Evolutionary conservation across 2,329 filamentous ascomycete genomes (phyloP), one percentile per base, ranked within the genome.

Genomic region (Claviceps lovelessii): DNA sequence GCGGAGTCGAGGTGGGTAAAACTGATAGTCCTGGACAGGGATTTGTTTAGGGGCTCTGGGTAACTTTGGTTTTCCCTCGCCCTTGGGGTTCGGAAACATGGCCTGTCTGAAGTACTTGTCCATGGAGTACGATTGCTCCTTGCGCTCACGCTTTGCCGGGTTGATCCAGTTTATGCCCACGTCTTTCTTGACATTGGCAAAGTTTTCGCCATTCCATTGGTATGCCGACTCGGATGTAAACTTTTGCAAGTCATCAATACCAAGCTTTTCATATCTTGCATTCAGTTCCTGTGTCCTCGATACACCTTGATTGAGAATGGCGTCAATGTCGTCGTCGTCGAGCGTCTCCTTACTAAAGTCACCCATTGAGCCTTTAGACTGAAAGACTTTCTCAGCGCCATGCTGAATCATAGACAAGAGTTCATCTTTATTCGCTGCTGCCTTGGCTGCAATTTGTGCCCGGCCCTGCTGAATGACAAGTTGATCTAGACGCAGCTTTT

Each of bases 361-460:
- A 29, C 82, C 85, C 13, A 79, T 79, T 3, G 79, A 76, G 29
- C 83, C 84, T 65, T 88, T 86, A 48, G 76, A 80, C 61, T 86
- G 79, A 72, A 98, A 97, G 0, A 98, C 86, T 61, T 88, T 89
- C 67, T 94, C 89, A n/a, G 94, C 93, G 58, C 93, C 93, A 64
- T 98, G 93, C 68, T 98, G 93, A 64, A 98, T 98, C 93, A 98
- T 98, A 59, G 83, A 93, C 48, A 98, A 75, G 46, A 98, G 79
- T 65, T 98, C 93, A 58, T 97, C 93, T 72, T 98, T 98, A 58
- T 90, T 95, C 0, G 90, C 89, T 8, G 90, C 89, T 51, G 88
- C 86, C 75, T 96, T 96, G 23, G 85, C 85, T 54, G 90, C 89
- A 59, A 86, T 86, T 68, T 97, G 93, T 51, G 91, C 85, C 58